Evolutionary conservation across 805 yeast species (phyloP).

Genomic region (Jamesozyma lodderae): DNA sequence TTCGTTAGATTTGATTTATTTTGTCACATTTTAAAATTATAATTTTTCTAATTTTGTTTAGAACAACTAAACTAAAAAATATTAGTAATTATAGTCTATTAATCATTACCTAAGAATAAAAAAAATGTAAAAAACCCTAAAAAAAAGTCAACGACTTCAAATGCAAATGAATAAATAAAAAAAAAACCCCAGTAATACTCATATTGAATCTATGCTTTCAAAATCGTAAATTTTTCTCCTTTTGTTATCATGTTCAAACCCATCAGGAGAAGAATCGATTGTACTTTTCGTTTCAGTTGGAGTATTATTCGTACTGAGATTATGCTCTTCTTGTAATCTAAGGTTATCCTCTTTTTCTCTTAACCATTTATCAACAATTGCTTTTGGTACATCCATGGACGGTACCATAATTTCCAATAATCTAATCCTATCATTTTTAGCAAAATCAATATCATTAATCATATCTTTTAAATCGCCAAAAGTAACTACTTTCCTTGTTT

Average conservation of each 20-base stretch:
- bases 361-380: slow-evolving; percentile 21
- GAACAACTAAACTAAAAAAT: too few relatives aligned
- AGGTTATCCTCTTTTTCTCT: slow-evolving; percentile 18
- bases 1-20: too few relatives aligned
- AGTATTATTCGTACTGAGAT: neutral
- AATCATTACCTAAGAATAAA: too few relatives aligned
- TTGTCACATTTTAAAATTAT: too few relatives aligned
- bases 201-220: neutral
- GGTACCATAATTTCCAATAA: slow-evolving; percentile 51
- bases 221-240: neutral
- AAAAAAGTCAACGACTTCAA: too few relatives aligned
- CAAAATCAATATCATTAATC: slow-evolving; percentile 34
- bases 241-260: slow-evolving; percentile 1
- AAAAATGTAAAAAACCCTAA: too few relatives aligned
- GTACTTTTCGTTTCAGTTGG: neutral
- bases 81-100: too few relatives aligned
- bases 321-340: neutral
- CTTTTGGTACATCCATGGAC: slow-evolving; percentile 49
- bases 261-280: neutral
- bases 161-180: too few relatives aligned
- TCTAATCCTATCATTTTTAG: slow-evolving; percentile 37
- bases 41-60: too few relatives aligned
- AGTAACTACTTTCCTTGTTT: slow-evolving; percentile 37
- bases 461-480: slow-evolving; percentile 41
- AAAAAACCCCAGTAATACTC: neutral